Base-by-base conservation (phyloP, 129 eudicot genomes). In the Ambrosia trifida region DNA sequence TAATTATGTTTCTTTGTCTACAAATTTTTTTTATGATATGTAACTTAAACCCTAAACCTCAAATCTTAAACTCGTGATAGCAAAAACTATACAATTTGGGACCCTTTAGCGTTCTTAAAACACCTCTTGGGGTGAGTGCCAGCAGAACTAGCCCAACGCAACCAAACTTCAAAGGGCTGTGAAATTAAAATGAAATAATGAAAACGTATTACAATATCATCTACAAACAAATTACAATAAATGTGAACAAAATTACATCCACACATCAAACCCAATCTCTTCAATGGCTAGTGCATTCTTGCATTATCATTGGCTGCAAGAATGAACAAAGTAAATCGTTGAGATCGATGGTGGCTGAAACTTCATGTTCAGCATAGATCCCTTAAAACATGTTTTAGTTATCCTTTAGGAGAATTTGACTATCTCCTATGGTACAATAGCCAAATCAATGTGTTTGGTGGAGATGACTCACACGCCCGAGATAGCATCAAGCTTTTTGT, bases 111-210 rank as follows among this genome's bases (percentile, higher is more conserved):
- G 95, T 91, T 19, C 72, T 91, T 43, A 80, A 86, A 62, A 91
- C 96, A 3, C 19, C 98, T 95, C 5, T 31, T 92, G 72, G 96
- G 98, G 5, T 92, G 98, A 28, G 98, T 81, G 3, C 96, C 96
- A 8, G 89, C 98, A 11, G 96, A 92, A 58, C 73, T 81, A 64
- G 98, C 96, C 38, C 89, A 84, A 16, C 76, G 72, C 52, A 85
- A 96, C 82, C 5, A 91, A 85, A n/a, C 81, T 92, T 45, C 88
- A 81, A 69, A 70, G 78, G 13, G 98, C 96, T 10, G 85, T 95
- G 0, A 64, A 51, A 14, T 41, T 92, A 56, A 4, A 17, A 52
- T 64, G 24, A 75, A n/a, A 81, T 92, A 87, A n/a, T 92, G 47
- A 76, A 44, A 36, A 72, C 64, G 11, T 78, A 89, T 43, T 86